Evolutionary conservation across 2,329 filamentous ascomycete genomes (phyloP).

Genomic region (Colletotrichum brevisporum): DNA sequence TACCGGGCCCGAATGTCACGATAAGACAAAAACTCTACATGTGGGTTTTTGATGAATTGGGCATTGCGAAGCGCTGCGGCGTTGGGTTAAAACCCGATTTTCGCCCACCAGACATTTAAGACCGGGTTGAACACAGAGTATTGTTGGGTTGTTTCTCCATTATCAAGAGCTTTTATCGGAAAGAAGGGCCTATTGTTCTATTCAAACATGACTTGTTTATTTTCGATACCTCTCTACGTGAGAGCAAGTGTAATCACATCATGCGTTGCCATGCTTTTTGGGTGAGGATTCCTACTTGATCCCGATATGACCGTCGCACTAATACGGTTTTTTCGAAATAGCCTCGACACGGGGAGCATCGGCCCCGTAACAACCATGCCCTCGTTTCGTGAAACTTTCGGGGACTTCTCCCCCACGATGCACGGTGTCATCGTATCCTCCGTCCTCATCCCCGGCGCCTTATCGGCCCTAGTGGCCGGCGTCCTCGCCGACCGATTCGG

Average conservation of each 20-base stretch:
- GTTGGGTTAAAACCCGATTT: conserved; percentile 28
- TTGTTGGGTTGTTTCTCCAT: not conserved
- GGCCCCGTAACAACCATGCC: conserved; percentile 73
- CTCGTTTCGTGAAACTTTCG: conserved; percentile 64
- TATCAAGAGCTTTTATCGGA: not conserved
- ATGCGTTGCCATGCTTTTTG: conserved; percentile 51
- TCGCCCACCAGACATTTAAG: conserved; percentile 11
- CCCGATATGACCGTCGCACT: conserved; percentile 7
- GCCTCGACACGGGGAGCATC: conserved; percentile 64
- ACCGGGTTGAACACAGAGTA: not conserved
- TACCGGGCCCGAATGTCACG: conserved; percentile 13
- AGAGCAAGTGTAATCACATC: conserved; percentile 49
- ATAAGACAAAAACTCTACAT: conserved; percentile 19
- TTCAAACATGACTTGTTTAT: not conserved
- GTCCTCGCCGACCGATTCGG: conserved; percentile 68
- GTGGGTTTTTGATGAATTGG: conserved; percentile 29
- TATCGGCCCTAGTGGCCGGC: conserved; percentile 72
- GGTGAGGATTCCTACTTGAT: conserved; percentile 40
- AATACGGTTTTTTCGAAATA: conserved; percentile 13
- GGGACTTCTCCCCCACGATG: conserved; percentile 65
- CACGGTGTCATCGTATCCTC: conserved; percentile 73
- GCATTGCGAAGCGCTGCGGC: conserved; percentile 22
- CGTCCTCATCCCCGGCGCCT: conserved; percentile 70
- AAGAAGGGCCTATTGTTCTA: not conserved
- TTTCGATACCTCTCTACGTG: conserved; percentile 46